A percentile compares a stretch with the other conserved stretches of the same genome.
phyloP scores from a whole-genome alignment of 805 yeast genomes.

The Barnettozyma vustinii region DNA sequence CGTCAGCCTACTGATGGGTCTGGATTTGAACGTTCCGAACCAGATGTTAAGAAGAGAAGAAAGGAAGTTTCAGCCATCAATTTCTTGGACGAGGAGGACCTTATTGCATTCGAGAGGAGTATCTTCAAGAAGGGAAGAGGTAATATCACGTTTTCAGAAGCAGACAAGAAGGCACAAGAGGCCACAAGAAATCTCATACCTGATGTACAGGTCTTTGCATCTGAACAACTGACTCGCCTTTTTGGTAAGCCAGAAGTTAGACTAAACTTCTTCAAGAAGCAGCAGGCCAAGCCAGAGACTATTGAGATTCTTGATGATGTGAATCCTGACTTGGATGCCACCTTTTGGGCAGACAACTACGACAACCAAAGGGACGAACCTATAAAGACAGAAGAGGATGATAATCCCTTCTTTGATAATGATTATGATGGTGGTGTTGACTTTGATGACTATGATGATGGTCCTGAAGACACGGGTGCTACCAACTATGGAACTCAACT shows the following conservation, averaged over 20 bases:
- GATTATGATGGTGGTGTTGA: slow-evolving; percentile 17
- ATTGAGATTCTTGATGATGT: slow-evolving; percentile 10
- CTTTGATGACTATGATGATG: slow-evolving; percentile 15
- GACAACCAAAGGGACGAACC: slow-evolving; percentile 28
- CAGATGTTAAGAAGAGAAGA: slow-evolving; percentile 28
- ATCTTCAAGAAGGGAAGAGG: slow-evolving; percentile 35
- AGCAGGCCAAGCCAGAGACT: neutral
- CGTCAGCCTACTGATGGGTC: slow-evolving; percentile 2
- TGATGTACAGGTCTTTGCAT: slow-evolving; percentile 65
- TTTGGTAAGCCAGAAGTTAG: slow-evolving; percentile 60
- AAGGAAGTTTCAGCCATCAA: slow-evolving; percentile 38
- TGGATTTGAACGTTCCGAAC: slow-evolving; percentile 9
- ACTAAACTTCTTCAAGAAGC: slow-evolving; percentile 28
- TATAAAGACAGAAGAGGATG: slow-evolving; percentile 29
- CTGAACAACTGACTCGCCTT: slow-evolving; percentile 59
- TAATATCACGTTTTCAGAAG: neutral
- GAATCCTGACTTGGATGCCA: slow-evolving; percentile 50
- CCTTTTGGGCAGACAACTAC: slow-evolving; percentile 68
- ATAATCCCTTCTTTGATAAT: slow-evolving; percentile 21
- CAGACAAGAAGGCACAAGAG: slow-evolving; percentile 29
- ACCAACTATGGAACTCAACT: slow-evolving; percentile 24
- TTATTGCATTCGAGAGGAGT: slow-evolving; percentile 28
- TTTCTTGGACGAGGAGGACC: slow-evolving; percentile 35
- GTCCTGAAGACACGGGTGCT: slow-evolving; percentile 17
- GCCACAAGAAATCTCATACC: slow-evolving; percentile 49